Conservation (phyloP, 352 stramenopile genomes). For the Phytophthora sp. region DNA sequence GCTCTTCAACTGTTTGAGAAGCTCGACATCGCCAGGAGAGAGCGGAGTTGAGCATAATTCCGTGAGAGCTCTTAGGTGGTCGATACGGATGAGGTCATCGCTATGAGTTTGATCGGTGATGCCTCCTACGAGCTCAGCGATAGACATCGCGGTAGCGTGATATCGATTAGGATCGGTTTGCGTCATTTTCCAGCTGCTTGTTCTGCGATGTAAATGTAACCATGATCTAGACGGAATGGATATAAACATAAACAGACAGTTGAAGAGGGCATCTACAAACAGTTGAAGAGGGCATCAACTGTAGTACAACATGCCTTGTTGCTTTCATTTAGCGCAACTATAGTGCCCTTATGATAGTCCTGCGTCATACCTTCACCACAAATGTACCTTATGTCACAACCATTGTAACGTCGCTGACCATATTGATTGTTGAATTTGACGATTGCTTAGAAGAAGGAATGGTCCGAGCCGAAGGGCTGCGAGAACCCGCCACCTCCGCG, state of each 20-base stretch:
- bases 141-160: conserved; percentile 3
- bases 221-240: conserved; percentile 5
- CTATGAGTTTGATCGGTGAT: conserved; percentile 10
- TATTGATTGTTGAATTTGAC: not conserved
- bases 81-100: conserved; percentile 17
- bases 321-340: too few species aligned
- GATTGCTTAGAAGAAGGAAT: conserved; percentile 66
- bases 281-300: too few species aligned
- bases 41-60: not conserved
- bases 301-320: too few species aligned
- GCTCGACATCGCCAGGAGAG: conserved; percentile 19
- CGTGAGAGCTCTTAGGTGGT: conserved; percentile 12
- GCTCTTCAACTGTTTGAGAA: conserved; percentile 30
- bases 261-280: conserved; percentile 5
- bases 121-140: conserved; percentile 28
- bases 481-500: conserved; percentile 44
- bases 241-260: conserved; percentile 1
- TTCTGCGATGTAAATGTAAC: conserved; percentile 4
- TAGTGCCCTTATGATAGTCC: too few species aligned
- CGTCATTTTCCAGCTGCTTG: conserved; percentile 1
- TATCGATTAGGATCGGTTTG: not conserved
- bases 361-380: too few species aligned
- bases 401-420: not conserved
- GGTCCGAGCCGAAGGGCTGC: conserved; percentile 65
- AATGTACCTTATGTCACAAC: too few species aligned